Conservation (phyloP, 1,284 basidiomycete species). For the Ganoderma lucidum region DNA sequence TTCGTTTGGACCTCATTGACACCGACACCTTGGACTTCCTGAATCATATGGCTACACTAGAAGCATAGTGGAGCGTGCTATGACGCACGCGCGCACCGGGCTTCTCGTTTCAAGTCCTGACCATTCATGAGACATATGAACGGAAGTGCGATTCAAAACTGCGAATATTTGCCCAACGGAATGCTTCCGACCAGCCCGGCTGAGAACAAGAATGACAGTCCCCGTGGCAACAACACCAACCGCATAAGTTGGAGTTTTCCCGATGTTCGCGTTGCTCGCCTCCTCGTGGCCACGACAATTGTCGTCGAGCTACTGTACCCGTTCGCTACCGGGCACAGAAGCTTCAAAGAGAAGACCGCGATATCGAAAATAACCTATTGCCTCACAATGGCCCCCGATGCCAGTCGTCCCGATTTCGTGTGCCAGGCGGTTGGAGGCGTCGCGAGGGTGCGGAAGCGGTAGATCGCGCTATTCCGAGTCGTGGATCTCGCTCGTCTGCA, state of each 20-base stretch:
- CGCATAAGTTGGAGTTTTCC: not conserved
- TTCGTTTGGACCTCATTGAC: not conserved
- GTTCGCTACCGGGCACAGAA: not conserved
- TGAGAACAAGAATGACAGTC: not conserved
- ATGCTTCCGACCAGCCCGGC: not conserved
- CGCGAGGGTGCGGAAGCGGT: not conserved
- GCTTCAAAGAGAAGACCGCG: not conserved
- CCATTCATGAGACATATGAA: not conserved
- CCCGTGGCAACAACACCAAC: not conserved
- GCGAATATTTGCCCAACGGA: not conserved
- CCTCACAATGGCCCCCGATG: not conserved
- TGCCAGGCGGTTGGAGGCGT: not conserved
- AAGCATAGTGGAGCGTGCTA: not conserved
- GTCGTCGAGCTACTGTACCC: not conserved
- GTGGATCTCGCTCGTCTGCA: not conserved
- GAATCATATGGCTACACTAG: not conserved
- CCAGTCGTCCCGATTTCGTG: not conserved
- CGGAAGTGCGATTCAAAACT: not conserved
- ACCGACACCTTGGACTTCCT: not conserved
- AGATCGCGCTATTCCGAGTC: not conserved
- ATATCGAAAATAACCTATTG: not conserved
- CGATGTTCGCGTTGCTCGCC: not conserved
- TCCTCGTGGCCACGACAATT: not conserved
- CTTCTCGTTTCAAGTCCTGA: not conserved
- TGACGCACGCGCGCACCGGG: not conserved